Evolutionary conservation across 768 basidiomycete genomes (phyloP).

Genomic region (Lactarius deliciosus): DNA sequence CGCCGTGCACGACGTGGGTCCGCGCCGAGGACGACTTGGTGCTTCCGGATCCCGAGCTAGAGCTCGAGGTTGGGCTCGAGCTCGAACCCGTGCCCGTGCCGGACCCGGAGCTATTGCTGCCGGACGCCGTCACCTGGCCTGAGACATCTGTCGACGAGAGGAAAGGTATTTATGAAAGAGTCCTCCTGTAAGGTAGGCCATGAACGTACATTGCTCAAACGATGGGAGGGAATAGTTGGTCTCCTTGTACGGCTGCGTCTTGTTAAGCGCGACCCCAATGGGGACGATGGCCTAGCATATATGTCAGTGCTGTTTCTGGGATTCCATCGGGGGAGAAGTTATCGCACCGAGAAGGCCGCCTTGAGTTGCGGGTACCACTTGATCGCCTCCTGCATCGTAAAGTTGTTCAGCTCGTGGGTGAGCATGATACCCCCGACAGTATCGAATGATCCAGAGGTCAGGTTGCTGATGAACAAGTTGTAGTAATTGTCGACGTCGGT

Average conservation of each 20-base stretch:
- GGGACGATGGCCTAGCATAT: constrained; percentile 45
- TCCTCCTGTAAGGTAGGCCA: background rate
- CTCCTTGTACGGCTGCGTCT: constrained; percentile 54
- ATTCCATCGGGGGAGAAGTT: too few relatives aligned
- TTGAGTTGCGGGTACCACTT: constrained; percentile 49
- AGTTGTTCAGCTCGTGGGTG: constrained; percentile 60
- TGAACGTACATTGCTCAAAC: constrained; percentile 48
- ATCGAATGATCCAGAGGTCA: constrained; percentile 20
- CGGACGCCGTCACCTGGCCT: background rate
- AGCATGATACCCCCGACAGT: constrained; percentile 49
- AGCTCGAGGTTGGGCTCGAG: background rate
- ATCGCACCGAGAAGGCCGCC: constrained; percentile 45
- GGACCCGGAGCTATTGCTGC: background rate
- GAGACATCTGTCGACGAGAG: background rate
- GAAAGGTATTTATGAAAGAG: background rate
- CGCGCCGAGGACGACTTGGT: background rate
- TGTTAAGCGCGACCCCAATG: constrained; percentile 52
- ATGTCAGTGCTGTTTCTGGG: background rate
- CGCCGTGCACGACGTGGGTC: background rate
- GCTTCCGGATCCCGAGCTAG: background rate
- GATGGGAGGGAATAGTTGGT: constrained; percentile 42
- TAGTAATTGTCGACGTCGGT: constrained; percentile 22
- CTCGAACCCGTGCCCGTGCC: background rate
- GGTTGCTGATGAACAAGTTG: constrained; percentile 20
- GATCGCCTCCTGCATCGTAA: constrained; percentile 59